A percentile compares a stretch with the other conserved stretches of the same genome.
These are phyloP conservation scores for Trifolium subterraneum DNA, from an alignment of 306 rosid species.

Conservation along the genomic window DNA sequence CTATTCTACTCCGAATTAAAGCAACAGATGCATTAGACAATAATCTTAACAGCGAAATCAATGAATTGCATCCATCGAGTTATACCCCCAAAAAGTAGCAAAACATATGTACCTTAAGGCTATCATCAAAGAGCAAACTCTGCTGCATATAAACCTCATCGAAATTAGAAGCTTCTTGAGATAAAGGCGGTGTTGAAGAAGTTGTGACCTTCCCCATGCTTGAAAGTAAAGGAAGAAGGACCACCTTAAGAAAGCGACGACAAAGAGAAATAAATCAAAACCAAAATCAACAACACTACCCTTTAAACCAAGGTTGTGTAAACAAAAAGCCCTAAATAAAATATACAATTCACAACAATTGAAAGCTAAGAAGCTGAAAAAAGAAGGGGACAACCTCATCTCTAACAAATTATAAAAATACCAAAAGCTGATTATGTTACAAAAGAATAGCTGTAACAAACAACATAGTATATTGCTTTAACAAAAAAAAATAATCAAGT, in stretches of 20 bases:
- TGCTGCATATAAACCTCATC: conserved; percentile 98
- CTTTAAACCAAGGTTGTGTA: conserved; percentile 34
- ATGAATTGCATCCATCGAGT: background rate
- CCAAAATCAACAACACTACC: conserved; percentile 34
- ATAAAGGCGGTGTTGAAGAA: conserved; percentile 55
- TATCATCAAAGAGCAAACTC: conserved; percentile 90
- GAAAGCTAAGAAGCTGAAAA: conserved; percentile 37
- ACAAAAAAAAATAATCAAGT: conserved; percentile 46
- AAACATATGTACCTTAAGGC: conserved; percentile 70
- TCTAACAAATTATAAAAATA: conserved; percentile 51
- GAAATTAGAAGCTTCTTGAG: conserved; percentile 73
- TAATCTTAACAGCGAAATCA: conserved; percentile 16
- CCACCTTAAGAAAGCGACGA: conserved; percentile 43
- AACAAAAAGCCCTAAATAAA: conserved; percentile 45
- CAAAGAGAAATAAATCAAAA: conserved; percentile 37
- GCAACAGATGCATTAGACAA: conserved; percentile 18
- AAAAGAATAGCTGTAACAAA: conserved; percentile 44
- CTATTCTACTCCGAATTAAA: background rate
- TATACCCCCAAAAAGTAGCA: background rate
- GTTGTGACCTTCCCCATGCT: conserved; percentile 68
- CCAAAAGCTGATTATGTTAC: conserved; percentile 52
- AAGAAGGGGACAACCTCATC: conserved; percentile 53
- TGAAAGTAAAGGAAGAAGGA: conserved; percentile 41
- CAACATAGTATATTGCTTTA: conserved; percentile 32
- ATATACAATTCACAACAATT: conserved; percentile 32